Evolutionary conservation across 148 eudicot species (phyloP).

Genomic region (Arbutus unedo): DNA sequence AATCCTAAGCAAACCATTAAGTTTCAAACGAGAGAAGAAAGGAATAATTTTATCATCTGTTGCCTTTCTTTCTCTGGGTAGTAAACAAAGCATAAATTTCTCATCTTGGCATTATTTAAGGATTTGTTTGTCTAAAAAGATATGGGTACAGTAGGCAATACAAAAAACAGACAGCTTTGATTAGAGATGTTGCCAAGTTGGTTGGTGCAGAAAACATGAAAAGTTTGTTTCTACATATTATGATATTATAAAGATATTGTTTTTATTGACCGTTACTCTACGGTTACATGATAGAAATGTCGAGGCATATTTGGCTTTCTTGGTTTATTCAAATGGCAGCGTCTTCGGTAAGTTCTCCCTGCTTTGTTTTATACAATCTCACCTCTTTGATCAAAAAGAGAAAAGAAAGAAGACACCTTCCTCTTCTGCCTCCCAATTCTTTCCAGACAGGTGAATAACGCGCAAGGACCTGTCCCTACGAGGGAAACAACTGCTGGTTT

Average conservation of each 20-base stretch:
- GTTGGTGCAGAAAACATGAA: background rate
- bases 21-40: too few species aligned
- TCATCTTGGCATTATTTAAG: background rate
- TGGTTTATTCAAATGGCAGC: background rate
- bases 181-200: slow-evolving; percentile 1
- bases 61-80: too few species aligned
- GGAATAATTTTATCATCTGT: too few species aligned
- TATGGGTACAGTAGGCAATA: background rate
- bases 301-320: background rate
- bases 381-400: slow-evolving; percentile 3
- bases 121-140: background rate
- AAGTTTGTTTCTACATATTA: slow-evolving; percentile 3
- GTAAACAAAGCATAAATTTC: background rate
- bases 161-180: background rate
- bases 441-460: too few species aligned
- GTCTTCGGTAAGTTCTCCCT: background rate
- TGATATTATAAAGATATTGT: background rate
- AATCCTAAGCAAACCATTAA: too few species aligned
- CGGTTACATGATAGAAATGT: slow-evolving; percentile 13
- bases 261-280: slow-evolving; percentile 15
- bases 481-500: too few species aligned
- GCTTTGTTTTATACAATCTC: slow-evolving; percentile 14
- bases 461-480: too few species aligned
- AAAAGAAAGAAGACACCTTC: background rate
- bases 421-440: background rate